Evolutionary conservation across 352 stramenopile genomes (phyloP), one percentile per base, ranked within the genome.

Genomic region (Globisporangium iwayamae): DNA sequence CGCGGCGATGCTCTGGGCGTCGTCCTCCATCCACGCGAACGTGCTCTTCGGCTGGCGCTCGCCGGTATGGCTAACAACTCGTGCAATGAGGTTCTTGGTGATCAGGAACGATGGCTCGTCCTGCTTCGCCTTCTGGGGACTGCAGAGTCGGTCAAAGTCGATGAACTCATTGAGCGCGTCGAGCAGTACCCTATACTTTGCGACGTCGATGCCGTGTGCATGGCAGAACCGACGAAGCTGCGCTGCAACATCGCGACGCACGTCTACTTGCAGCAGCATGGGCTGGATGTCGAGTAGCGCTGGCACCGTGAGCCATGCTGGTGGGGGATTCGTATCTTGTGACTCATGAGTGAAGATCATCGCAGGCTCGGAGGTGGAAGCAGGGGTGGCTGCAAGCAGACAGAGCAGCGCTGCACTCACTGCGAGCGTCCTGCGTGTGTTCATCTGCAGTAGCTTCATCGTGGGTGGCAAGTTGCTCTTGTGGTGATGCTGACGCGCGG

Each of bases 231-330:
- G 56, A 30, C 70, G 60, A 16, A 89, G 22, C 56, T 89, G 78
- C 0, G 54, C 32, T 28, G 45, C 38, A 11, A 75, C 46, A n/a
- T 68, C 54, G 2, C 46, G 60, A 8, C 28, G 66, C 18, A 73
- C 66, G 56, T 83, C 66, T 46, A 87, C 22, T 8, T 63, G 69
- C 18, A 87, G 46, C 10, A 87, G 52, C 45, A 70, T 61, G 2
- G 78, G 78, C 43, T 86, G 78, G 52, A 87, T 71, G 56, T 87
- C 76, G n/a, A 87, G 63, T 43, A 86, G 60, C 64, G 75, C 52
- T 4, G 80, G 74, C 4, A 89, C 34, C 38, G 75, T 39, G 4
- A 87, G 55, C 61, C 69, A 75, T 41, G 39, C 56, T 3, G 57
- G 41, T 10, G 41, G 32, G n/a, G 46, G 14, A 2, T 20, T 38